Conservation (phyloP, 2,329 filamentous ascomycete genomes). For the Colletotrichum horii region DNA sequence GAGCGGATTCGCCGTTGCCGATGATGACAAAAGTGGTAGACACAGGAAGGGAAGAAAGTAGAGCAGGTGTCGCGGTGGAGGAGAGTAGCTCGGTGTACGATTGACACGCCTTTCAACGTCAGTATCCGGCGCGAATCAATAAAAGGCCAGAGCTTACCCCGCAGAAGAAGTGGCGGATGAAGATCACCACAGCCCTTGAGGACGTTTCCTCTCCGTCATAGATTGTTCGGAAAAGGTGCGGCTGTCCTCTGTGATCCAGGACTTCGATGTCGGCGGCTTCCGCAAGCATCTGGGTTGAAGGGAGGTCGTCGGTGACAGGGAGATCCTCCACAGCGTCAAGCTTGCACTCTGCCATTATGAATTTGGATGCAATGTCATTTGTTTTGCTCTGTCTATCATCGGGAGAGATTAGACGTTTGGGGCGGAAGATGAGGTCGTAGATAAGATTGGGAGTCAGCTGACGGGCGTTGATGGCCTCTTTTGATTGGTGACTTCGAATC, state of each 20-base stretch:
- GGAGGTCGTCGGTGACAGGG: not conserved
- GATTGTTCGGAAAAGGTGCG: not conserved
- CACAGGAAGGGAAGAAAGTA: not conserved
- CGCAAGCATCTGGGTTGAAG: not conserved
- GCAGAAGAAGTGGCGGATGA: not conserved
- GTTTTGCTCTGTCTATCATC: not conserved
- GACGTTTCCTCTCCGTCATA: not conserved
- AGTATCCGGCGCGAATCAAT: not conserved
- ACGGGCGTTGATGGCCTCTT: not conserved
- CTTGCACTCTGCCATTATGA: not conserved
- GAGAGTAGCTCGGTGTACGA: not conserved
- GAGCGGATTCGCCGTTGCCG: not conserved
- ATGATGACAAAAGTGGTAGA: not conserved
- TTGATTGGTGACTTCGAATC: not conserved
- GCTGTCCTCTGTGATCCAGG: not conserved
- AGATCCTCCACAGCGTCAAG: not conserved
- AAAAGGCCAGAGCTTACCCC: not conserved
- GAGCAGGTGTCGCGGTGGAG: not conserved
- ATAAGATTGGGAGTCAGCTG: not conserved
- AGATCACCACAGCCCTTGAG: not conserved
- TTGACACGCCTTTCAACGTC: not conserved
- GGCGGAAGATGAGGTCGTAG: not conserved
- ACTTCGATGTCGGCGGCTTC: not conserved
- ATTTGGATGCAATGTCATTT: not conserved
- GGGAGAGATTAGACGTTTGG: not conserved